Evolutionary conservation across 192 early-diverging fungal species (phyloP), one percentile per base, ranked within the genome.

Genomic region (Podila epigama): DNA sequence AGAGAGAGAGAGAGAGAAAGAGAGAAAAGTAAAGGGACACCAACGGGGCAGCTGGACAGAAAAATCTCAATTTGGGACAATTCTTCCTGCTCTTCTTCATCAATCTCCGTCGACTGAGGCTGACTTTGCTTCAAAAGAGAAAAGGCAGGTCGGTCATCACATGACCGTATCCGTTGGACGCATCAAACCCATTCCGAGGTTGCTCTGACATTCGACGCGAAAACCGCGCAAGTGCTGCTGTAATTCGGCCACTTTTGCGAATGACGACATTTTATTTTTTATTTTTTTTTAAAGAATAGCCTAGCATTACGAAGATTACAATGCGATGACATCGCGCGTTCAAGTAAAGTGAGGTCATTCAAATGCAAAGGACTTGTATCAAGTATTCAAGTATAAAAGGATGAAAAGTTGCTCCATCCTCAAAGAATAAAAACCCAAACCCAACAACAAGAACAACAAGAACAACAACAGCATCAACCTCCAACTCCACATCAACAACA

Each of bases 401-500:
- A 18, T 7, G 22, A 13, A 0, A 4, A 12, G 33, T 56, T 2
- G 37, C 13, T 9, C 35, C 15, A 9, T 34, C 35, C n/a, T 40
- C 33, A 27, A 20, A 28, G 29, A 15, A 31, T 53, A 13, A 9
- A 9, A 25, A 48, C 22, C 31, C 31, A 66, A 51, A 66, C 5
- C 18, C 0, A 7, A 33, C 33, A 4, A 34, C 6, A 22, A 63
- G 16, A 51, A 60, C 29, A 68, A 42, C 53, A 18, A 29, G 20
- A 44, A 36, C 6, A 35, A 58, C 18, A 22, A 50, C 60, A 57
- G 51, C 51, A n/a, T 50, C 18, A n/a, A 51, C 15, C 44, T 48
- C 15, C 44, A 48, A 48, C 42, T 13, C n/a, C 3, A 48, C 42
- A 3, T 22, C 34, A 57, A 63, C 48, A 63, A 42, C 34, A 63